Evolutionary conservation across 306 rosid species (phyloP).

Genomic region (Begonia masoniana): DNA sequence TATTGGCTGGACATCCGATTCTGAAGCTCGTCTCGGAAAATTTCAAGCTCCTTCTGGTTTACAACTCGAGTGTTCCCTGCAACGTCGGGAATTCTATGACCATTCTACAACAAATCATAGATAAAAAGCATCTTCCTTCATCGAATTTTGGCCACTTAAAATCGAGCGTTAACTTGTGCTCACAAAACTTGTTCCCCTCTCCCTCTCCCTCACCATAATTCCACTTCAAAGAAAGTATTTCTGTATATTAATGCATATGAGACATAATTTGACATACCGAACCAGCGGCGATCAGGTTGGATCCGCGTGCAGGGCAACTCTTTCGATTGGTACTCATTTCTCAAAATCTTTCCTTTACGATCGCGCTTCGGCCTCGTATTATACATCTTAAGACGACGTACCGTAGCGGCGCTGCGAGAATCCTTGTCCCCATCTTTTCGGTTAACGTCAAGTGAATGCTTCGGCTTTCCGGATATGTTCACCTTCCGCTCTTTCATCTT

Average conservation of each 20-base stretch:
- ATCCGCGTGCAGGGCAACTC: slow-evolving; percentile 70
- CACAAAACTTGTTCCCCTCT: no score
- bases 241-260: neutral
- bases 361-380: slow-evolving; percentile 56
- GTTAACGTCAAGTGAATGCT: slow-evolving; percentile 78
- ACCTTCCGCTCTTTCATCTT: slow-evolving; percentile 63
- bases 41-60: slow-evolving; percentile 68
- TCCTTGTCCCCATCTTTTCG: slow-evolving; percentile 33
- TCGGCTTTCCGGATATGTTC: slow-evolving; percentile 71
- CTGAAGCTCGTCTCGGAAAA: slow-evolving; percentile 64
- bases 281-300: slow-evolving; percentile 91
- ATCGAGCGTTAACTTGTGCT: no score
- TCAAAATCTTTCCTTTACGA: slow-evolving; percentile 41
- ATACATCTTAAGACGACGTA: slow-evolving; percentile 88
- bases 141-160: no score
- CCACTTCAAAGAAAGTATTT: no score
- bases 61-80: slow-evolving; percentile 70
- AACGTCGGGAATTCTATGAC: slow-evolving; percentile 1
- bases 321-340: slow-evolving; percentile 49
- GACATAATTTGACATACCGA: slow-evolving; percentile 28
- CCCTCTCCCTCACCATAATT: no score
- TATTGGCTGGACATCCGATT: slow-evolving; percentile 52
- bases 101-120: no score
- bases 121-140: no score
- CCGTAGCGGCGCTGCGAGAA: slow-evolving; percentile 69